Base-by-base conservation (phyloP, 768 basidiomycete species). In the Arthromyces matolae region DNA sequence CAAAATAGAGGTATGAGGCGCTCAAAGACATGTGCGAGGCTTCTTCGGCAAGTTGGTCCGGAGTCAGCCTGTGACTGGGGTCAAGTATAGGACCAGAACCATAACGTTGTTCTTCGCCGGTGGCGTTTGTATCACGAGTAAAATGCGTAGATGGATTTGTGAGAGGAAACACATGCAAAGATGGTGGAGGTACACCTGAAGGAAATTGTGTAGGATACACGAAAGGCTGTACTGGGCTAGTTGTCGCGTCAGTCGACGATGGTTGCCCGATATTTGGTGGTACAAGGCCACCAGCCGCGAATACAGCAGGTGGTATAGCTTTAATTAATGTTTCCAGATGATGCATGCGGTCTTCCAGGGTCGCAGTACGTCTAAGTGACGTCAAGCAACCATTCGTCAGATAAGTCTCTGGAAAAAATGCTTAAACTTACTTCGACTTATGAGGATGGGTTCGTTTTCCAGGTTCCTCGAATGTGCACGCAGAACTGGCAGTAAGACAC, bases 341-440 rank as follows among this genome's bases (percentile, higher is more conserved):
- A 56, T 89, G 86, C 89, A 92, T 91, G 24, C 89, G 76, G 60
- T 91, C 89, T 63, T 92, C 89, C 51, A 92, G 76, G 28, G 89
- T 90, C 43, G 88, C 80, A 9, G 89, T 86, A 32, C 86, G 80
- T 65, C 87, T 89, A 44, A 10, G 54, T 50, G 24, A 57, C 36
- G 32, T 43, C 41, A 47, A 52, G 38, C 22, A 16, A 43, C 20
- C 36, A 6, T 10, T 44, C 42, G 35, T 50, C 35, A 33, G 16
- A 41, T 25, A 42, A 25, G n/a, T n/a, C n/a, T n/a, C n/a, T n/a
- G n/a, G n/a, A n/a, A n/a, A n/a, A n/a, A n/a, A n/a, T n/a, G n/a
- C n/a, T n/a, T n/a, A n/a, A n/a, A n/a, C 86, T 55, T 60, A 89
- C 86, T 89, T 92, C 58, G 89, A 91, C 68, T 90, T 92, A 67